Conservation (phyloP, 2,329 filamentous ascomycete genomes). For the Allantophomopsis lycopodina region DNA sequence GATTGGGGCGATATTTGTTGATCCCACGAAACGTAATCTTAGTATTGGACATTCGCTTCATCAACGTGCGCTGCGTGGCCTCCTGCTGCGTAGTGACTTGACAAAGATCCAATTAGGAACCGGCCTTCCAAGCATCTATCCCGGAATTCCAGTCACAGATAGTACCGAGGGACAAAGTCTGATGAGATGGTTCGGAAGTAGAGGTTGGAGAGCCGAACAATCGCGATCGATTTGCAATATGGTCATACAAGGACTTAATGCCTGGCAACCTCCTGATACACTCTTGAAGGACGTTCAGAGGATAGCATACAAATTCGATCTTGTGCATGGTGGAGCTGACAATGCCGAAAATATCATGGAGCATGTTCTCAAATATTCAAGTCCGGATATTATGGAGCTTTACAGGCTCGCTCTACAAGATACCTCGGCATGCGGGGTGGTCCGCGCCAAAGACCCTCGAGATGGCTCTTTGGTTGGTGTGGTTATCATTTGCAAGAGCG, state of each 20-base stretch:
- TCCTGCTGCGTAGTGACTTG: conserved; percentile 56
- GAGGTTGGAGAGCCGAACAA: conserved; percentile 60
- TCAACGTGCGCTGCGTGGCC: conserved; percentile 64
- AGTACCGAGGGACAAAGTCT: conserved; percentile 30
- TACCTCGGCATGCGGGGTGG: conserved; percentile 46
- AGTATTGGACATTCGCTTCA: conserved; percentile 87
- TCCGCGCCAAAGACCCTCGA: conserved; percentile 47
- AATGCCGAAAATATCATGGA: conserved; percentile 46
- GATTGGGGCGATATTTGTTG: conserved; percentile 79
- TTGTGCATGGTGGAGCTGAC: conserved; percentile 44
- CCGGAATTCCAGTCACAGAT: conserved; percentile 60
- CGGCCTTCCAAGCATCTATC: conserved; percentile 71
- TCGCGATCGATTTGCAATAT: conserved; percentile 50
- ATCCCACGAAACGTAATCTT: conserved; percentile 71
- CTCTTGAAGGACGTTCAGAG: conserved; percentile 41
- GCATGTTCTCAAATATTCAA: conserved; percentile 48
- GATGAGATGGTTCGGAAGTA: conserved; percentile 74
- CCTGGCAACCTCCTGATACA: conserved; percentile 48
- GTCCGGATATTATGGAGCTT: conserved; percentile 50
- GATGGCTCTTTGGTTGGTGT: conserved; percentile 50
- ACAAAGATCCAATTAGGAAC: conserved; percentile 74
- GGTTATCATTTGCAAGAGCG: conserved; percentile 48
- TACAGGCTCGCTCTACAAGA: conserved; percentile 51
- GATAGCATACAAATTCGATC: conserved; percentile 42
- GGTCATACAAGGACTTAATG: conserved; percentile 41